phyloP scores from a whole-genome alignment of 106 monocot genomes.

The Allium sativum region DNA sequence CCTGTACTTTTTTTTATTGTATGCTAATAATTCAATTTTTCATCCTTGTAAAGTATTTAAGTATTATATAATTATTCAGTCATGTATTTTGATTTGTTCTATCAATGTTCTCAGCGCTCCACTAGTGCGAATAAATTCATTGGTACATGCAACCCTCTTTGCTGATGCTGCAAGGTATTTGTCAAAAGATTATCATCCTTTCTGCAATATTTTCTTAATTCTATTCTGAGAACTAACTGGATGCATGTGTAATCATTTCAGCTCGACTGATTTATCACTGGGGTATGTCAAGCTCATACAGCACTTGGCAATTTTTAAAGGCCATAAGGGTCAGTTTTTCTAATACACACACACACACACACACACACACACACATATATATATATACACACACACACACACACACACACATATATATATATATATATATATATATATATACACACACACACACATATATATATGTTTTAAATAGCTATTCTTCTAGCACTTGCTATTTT shows the following conservation, averaged over 20 bases:
- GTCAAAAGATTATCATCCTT: neutral
- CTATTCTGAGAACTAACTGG: neutral
- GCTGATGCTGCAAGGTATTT: conserved; percentile 78
- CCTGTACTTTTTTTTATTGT: too few species aligned
- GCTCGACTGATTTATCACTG: conserved; percentile 73
- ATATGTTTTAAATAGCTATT: neutral
- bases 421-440: too few species aligned
- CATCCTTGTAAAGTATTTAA: neutral
- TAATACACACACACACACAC: too few species aligned
- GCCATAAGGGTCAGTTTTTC: conserved; percentile 62
- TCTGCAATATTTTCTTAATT: neutral
- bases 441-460: too few species aligned
- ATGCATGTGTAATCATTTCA: conserved; percentile 25
- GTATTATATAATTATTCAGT: neutral
- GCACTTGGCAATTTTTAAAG: conserved; percentile 68
- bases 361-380: too few species aligned
- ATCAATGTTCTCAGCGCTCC: conserved; percentile 43
- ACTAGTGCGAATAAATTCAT: conserved; percentile 47
- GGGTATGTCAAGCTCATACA: conserved; percentile 91
- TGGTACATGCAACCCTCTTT: conserved; percentile 77
- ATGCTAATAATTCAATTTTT: neutral
- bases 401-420: too few species aligned
- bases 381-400: too few species aligned
- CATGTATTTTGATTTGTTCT: neutral
- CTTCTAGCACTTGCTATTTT: neutral